Evolutionary conservation across 129 eudicot species (phyloP).

Genomic region (Solidago caesia): DNA sequence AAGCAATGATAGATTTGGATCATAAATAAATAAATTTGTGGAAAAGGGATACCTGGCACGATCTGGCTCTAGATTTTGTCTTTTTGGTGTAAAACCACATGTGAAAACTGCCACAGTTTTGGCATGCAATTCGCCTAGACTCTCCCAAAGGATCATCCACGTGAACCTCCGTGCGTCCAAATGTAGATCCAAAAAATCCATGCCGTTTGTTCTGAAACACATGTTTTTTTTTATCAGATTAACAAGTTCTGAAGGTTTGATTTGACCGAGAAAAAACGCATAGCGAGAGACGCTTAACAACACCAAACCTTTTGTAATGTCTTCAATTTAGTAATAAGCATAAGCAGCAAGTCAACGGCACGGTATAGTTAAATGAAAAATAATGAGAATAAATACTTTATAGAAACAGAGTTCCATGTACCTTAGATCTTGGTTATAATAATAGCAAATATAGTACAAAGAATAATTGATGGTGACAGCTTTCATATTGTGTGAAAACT

Average conservation of each 20-base stretch:
- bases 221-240: constrained; percentile 16
- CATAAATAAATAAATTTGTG: neutral
- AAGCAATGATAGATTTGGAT: neutral
- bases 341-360: neutral
- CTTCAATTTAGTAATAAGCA: constrained; percentile 15
- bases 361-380: no score
- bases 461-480: neutral
- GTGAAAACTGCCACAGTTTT: constrained; percentile 66
- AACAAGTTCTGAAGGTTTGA: neutral
- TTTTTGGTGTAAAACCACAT: constrained; percentile 63
- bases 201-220: constrained; percentile 60
- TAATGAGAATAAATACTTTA: no score
- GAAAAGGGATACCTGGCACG: constrained; percentile 63
- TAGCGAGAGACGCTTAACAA: neutral
- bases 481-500: neutral
- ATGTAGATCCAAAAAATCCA: constrained; percentile 59
- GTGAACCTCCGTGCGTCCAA: constrained; percentile 58
- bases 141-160: constrained; percentile 64
- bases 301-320: neutral
- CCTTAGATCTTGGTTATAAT: neutral
- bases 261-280: neutral
- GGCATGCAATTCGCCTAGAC: constrained; percentile 76
- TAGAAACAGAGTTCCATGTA: neutral
- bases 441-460: constrained; percentile 12
- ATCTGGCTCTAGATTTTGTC: constrained; percentile 75